phyloP scores from a whole-genome alignment of 768 basidiomycete genomes.

The Tephrocybe sp. region DNA sequence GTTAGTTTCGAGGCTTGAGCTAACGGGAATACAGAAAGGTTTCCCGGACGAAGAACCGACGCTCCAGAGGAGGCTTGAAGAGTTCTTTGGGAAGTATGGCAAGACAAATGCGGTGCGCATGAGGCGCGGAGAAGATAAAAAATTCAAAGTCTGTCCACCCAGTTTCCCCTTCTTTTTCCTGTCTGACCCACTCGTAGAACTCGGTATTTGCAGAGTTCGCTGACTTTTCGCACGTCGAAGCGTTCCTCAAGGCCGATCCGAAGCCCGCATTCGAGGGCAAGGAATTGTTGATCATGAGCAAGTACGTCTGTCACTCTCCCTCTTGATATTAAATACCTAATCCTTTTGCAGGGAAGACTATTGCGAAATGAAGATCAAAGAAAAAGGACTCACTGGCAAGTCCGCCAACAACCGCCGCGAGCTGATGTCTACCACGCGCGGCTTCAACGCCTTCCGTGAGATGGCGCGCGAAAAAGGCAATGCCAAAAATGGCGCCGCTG shows the following conservation, averaged over 20 bases:
- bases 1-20: neutral
- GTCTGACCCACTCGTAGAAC: conserved; percentile 46
- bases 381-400: conserved; percentile 84
- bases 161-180: neutral
- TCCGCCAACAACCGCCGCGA: conserved; percentile 62
- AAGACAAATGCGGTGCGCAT: conserved; percentile 81
- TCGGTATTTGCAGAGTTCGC: conserved; percentile 94
- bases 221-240: conserved; percentile 63
- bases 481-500: conserved; percentile 24
- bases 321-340: neutral
- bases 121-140: conserved; percentile 80
- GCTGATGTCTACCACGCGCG: conserved; percentile 45
- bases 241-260: conserved; percentile 78
- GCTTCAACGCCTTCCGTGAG: conserved; percentile 82
- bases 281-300: conserved; percentile 84
- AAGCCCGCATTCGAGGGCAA: conserved; percentile 79
- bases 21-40: conserved; percentile 67
- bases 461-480: conserved; percentile 42
- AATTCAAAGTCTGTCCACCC: conserved; percentile 72
- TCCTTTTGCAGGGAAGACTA: conserved; percentile 63
- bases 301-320: conserved; percentile 46
- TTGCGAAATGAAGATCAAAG: conserved; percentile 94
- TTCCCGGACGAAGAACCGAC: conserved; percentile 67
- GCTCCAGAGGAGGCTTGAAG: conserved; percentile 74
- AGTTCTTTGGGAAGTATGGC: conserved; percentile 79